A percentile compares a stretch with the other conserved stretches of the same genome.
Conservation (phyloP, 305 asterid genomes). For the Withania somnifera region DNA sequence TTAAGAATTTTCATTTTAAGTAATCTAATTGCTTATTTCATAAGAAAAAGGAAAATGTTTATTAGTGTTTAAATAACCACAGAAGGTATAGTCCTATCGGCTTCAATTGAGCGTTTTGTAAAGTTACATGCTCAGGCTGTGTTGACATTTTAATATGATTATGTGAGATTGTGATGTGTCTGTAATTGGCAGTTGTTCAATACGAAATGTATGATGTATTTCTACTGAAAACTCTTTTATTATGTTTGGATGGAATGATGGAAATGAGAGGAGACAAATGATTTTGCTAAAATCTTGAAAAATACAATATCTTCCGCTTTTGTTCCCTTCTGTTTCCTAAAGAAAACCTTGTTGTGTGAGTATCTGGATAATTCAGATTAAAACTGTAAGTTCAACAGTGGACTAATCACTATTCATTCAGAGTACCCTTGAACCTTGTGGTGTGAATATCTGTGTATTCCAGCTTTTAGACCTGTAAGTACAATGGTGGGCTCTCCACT, state of each 20-base stretch:
- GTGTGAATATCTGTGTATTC: constrained; percentile 1
- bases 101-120: background rate
- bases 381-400: background rate
- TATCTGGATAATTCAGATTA: background rate
- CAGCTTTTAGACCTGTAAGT: background rate
- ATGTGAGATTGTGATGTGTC: background rate
- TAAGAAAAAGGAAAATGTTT: background rate
- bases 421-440: background rate
- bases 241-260: background rate
- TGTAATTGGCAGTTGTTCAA: too few species aligned
- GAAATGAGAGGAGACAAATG: background rate
- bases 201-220: background rate
- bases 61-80: background rate
- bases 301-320: background rate
- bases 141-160: background rate
- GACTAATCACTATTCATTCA: background rate
- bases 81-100: background rate
- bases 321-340: background rate
- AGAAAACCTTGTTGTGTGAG: background rate
- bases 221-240: background rate
- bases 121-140: background rate
- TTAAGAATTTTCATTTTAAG: background rate
- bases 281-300: background rate
- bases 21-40: background rate
- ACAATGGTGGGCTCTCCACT: background rate